These are phyloP conservation scores for Sicyos edulis DNA, from an alignment of 306 rosid genomes.

Conservation along the genomic window DNA sequence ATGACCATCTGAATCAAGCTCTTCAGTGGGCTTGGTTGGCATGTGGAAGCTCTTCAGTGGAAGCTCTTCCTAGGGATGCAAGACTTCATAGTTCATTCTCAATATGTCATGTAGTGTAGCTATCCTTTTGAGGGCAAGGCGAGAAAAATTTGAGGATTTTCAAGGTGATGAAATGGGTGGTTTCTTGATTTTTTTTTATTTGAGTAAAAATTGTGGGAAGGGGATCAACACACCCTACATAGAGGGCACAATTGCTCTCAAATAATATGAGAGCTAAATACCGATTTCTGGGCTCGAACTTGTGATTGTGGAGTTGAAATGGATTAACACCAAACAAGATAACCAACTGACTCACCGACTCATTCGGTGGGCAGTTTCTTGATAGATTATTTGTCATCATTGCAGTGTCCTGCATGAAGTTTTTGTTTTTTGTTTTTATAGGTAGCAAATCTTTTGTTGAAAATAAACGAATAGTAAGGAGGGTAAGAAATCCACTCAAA, in stretches of 20 bases:
- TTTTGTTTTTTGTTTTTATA: neutral
- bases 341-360: too few relatives aligned
- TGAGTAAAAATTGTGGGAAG: too few relatives aligned
- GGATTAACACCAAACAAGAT: too few relatives aligned
- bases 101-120: neutral
- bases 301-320: too few relatives aligned
- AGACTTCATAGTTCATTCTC: neutral
- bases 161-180: neutral
- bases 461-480: neutral
- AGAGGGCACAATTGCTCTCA: too few relatives aligned
- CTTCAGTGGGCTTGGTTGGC: neutral
- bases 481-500: conserved; percentile 11
- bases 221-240: too few relatives aligned
- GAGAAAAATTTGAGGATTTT: neutral
- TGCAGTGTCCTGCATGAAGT: neutral
- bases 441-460: neutral
- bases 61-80: neutral
- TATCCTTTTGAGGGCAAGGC: neutral
- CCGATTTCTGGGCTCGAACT: too few relatives aligned
- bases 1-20: neutral
- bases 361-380: neutral
- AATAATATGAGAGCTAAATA: too few relatives aligned
- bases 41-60: neutral
- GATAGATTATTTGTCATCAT: neutral
- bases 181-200: too few relatives aligned